Percentiles rank a stretch among this genome's conserved stretches.
Evolutionary conservation across 1,284 basidiomycete genomes (phyloP).

Genomic region (Ganoderma leucocontextum): DNA sequence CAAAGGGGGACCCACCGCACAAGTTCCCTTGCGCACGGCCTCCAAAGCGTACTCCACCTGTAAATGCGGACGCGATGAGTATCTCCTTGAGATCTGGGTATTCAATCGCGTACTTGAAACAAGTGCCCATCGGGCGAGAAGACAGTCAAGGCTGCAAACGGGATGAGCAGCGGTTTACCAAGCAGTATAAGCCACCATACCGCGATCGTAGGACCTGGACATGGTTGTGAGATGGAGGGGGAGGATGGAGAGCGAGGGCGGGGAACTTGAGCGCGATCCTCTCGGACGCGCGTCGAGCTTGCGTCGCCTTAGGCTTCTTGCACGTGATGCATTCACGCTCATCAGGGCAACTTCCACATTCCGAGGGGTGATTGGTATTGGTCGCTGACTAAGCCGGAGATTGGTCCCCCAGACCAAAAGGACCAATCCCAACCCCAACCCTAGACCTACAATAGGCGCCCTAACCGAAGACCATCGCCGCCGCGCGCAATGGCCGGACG

Average conservation of each 20-base stretch:
- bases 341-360: too few relatives aligned
- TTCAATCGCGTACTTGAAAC: slow-evolving; percentile 72
- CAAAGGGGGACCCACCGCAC: slow-evolving; percentile 73
- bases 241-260: neutral
- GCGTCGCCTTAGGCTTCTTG: slow-evolving; percentile 36
- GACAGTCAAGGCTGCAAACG: slow-evolving; percentile 80
- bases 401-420: too few relatives aligned
- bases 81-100: slow-evolving; percentile 27
- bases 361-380: too few relatives aligned
- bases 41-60: slow-evolving; percentile 99
- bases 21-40: slow-evolving; percentile 97
- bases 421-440: too few relatives aligned
- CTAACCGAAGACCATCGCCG: too few relatives aligned
- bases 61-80: slow-evolving; percentile 30
- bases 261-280: slow-evolving; percentile 21
- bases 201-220: slow-evolving; percentile 85
- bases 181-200: slow-evolving; percentile 45
- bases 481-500: too few relatives aligned
- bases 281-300: slow-evolving; percentile 64
- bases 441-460: too few relatives aligned
- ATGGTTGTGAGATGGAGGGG: slow-evolving; percentile 43
- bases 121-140: slow-evolving; percentile 96
- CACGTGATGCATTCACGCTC: slow-evolving; percentile 28
- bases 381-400: too few relatives aligned
- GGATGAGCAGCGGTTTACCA: neutral